Evolutionary conservation across 495 filamentous ascomycete species (phyloP), one percentile per base, ranked within the genome.

Genomic region (Collariella sp.): DNA sequence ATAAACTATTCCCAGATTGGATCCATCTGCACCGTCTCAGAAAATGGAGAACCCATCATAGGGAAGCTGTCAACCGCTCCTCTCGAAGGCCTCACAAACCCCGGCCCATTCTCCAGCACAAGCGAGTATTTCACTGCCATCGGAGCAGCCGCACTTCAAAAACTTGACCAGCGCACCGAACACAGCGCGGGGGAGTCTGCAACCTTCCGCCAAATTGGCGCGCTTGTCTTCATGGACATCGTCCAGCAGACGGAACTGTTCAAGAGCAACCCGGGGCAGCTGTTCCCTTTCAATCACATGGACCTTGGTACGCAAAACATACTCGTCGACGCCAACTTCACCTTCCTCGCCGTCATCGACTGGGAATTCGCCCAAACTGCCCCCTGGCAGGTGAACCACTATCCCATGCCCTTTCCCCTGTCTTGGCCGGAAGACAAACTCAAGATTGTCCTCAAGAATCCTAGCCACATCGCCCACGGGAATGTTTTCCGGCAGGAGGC

Each of bases 271-370:
- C n/a, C 39, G 19, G 2, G 18, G n/a, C n/a, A 41, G 10, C 58
- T 42, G 12, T 67, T 67, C 41, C 62, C 52, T 39, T 54, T 67
- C 16, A 64, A 62, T 47, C 60, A 66, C 45, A 65, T 64, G 60
- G 67, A 69, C 23, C 46, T 69, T 7, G 67, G 57, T 16, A 57
- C 52, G 36, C 65, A 69, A 50, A 66, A 69, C 54, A 50, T 67
- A 12, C 60, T 69, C 10, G 53, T 68, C 42, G 66, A 63, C 35
- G 47, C 58, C 24, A 15, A 54, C 16, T 64, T 59, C 52, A 58
- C 66, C 39, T 54, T 68, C 46, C 16, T 68, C 9, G 54, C 62
- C 33, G 36, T 67, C n/a, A 68, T 67, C 46, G 62, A 68, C 55
- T 67, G 59, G 65, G 65, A 68, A 44, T 50, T 63, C 26, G 64